Evolutionary conservation across 208 protist genomes (phyloP).

Genomic region (Herpetomonas samuelpessoai): DNA sequence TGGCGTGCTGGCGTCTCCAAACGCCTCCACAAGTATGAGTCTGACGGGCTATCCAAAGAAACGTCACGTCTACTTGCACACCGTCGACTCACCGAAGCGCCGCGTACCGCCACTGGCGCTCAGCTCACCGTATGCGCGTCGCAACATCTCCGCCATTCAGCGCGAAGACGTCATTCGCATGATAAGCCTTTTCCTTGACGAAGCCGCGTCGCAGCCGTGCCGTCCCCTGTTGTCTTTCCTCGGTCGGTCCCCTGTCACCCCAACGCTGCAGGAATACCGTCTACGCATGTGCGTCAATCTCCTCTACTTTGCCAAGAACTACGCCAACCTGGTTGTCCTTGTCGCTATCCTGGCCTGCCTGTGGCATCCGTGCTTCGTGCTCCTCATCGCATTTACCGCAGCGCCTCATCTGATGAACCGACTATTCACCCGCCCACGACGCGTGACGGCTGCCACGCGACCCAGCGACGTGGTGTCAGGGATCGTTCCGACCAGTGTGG

Average conservation of each 20-base stretch:
- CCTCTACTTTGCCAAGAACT: not conserved
- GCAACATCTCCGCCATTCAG: too few species aligned
- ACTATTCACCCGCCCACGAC: too few species aligned
- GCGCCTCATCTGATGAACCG: not conserved
- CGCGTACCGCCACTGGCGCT: too few species aligned
- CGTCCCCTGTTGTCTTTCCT: not conserved
- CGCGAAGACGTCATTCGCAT: too few species aligned
- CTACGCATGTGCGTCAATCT: not conserved
- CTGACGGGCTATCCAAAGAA: too few species aligned
- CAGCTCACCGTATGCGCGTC: too few species aligned
- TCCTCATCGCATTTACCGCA: not conserved
- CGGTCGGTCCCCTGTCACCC: too few species aligned
- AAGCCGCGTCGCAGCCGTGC: not conserved
- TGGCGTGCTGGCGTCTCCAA: too few species aligned
- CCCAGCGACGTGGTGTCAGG: not conserved
- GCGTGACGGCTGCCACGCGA: not conserved
- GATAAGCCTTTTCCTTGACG: not conserved
- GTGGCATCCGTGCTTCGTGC: not conserved
- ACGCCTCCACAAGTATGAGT: too few species aligned
- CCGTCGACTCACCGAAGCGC: too few species aligned
- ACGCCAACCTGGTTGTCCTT: not conserved
- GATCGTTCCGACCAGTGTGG: not conserved
- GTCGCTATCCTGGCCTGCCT: not conserved
- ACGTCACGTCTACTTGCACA: too few species aligned
- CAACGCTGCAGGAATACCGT: not conserved